Evolutionary conservation across 2,329 filamentous ascomycete species (phyloP).

Genomic region (Ceratocystis eucalypticola): DNA sequence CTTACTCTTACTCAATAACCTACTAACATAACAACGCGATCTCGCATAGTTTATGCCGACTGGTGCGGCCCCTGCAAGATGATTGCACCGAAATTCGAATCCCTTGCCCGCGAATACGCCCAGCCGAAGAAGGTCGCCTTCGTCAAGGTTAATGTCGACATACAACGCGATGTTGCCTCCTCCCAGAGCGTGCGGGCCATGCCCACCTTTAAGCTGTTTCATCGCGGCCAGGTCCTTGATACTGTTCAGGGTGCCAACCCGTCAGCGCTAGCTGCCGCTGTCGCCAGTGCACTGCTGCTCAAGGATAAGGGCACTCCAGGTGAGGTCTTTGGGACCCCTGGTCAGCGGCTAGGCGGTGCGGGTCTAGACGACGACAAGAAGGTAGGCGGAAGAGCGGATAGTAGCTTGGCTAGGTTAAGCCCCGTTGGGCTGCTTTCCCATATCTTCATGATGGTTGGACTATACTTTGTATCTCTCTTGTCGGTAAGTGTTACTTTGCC

Average conservation of each 20-base stretch:
- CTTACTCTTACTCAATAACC: not conserved
- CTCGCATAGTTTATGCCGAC: slow-evolving; percentile 67
- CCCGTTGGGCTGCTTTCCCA: slow-evolving; percentile 30
- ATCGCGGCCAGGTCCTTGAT: slow-evolving; percentile 56
- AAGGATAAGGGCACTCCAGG: slow-evolving; percentile 32
- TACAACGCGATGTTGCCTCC: slow-evolving; percentile 61
- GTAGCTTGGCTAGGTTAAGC: slow-evolving; percentile 29
- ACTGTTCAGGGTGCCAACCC: slow-evolving; percentile 74
- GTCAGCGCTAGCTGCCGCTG: slow-evolving; percentile 57
- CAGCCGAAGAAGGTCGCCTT: slow-evolving; percentile 76
- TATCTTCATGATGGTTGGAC: slow-evolving; percentile 40
- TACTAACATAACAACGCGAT: not conserved
- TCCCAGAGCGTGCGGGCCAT: slow-evolving; percentile 72
- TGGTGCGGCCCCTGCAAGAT: slow-evolving; percentile 92
- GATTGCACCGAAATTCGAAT: slow-evolving; percentile 80
- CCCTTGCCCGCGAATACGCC: slow-evolving; percentile 64
- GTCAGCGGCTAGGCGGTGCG: slow-evolving; percentile 42
- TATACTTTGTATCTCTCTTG: slow-evolving; percentile 50
- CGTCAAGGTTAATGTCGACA: slow-evolving; percentile 81
- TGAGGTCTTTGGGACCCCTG: slow-evolving; percentile 40
- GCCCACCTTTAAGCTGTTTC: slow-evolving; percentile 90
- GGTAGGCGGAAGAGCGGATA: slow-evolving; percentile 16
- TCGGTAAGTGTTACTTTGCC: slow-evolving; percentile 33
- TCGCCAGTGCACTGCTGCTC: slow-evolving; percentile 55
- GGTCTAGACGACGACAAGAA: slow-evolving; percentile 20